Evolutionary conservation across 352 stramenopile genomes (phyloP), one percentile per base, ranked within the genome.

Genomic region (Globisporangium megalacanthum): DNA sequence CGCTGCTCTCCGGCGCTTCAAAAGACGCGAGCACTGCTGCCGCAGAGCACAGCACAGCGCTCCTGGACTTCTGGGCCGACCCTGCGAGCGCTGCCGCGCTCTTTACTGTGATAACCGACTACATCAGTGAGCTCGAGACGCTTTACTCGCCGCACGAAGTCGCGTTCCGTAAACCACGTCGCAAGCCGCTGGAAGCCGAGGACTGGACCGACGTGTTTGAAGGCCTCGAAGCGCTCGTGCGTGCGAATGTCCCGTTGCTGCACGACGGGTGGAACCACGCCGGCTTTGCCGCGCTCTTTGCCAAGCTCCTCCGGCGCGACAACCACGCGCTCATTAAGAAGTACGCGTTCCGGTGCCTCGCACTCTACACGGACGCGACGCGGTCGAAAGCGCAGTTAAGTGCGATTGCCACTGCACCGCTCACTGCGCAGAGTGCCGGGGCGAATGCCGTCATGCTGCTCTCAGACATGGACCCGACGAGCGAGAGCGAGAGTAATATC

Each of bases 181-280:
- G 88, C 52, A 92, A 93, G 52, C 79, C 74, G 6, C 71, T 94
- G 7, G 82, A 95, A 57, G 79, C 83, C 0, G 86, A 95, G 56
- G 86, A 95, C 69, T 95, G 86, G 86, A 94, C 76, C 52, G 86
- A 95, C 41, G 76, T 95, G 1, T 95, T 95, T 65, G 86, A 95
- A 56, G 82, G 83, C 0, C 66, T 95, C 17, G 86, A 95, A 49
- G 78, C 91, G 53, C 66, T 95, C 31, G 68, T 95, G 50, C 80
- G 84, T 22, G 82, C 86, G 55, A 94, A 91, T 54, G 70, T 79
- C 19, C 37, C 64, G 29, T 60, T 83, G 20, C 73, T 95, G 47
- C 70, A 83, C 47, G 83, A 90, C 3, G 86, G 83, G 1, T 95
- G 86, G 86, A 87, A 93, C 61, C 84, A 80, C 56, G 83, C 86